Evolutionary conservation across 106 monocot species (phyloP), one percentile per base, ranked within the genome.

Genomic region (Dioscorea zingiberensis): DNA sequence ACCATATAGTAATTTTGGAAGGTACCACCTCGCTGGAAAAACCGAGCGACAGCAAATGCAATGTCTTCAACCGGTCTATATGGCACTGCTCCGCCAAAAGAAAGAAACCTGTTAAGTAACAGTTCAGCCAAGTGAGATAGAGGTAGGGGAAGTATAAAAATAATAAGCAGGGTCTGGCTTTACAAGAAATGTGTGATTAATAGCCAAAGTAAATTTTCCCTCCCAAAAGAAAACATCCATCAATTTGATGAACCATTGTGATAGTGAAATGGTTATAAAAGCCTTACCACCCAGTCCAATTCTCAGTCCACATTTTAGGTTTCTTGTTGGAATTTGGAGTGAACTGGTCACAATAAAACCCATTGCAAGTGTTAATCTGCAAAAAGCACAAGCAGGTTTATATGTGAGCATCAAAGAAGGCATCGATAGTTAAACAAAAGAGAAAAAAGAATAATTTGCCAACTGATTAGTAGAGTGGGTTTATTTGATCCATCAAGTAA

Each of bases 1-100:
- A 98, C 98, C 98, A 98, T 93, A 69, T 93, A 98, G 60, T 98
- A 98, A 69, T 98, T 98, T 59, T 98, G 98, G 65, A 98, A 98
- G 51, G 98, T 98, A 23, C 98, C 93, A 22, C 98, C 98, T 64
- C 89, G 86, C 73, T 98, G 82, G 65, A 76, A 98, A 82, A 98
- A 98, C 13, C 98, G 77, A 6, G 98, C 98, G 13, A 93, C 93
- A 18, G 98, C 74, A 82, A 98, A 98, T 56, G 98, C 98, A 64
- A 98, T 61, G 73, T 98, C 98, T 76, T 98, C 73, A 57, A 80
- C 86, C 5, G 98, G 98, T 76, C 98, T 86, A 29, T 84, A 84
- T 54, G 98, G 98, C 38, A 75, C 82, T 54, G 25, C 54, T 58
- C 82, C 86, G 28, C 89, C 98, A 68, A 93, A 98, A 24, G 71